Percentiles rank a stretch among this genome's conserved stretches.
Evolutionary conservation across 2,329 filamentous ascomycete species (phyloP).

Genomic region (Fusarium nodosum): DNA sequence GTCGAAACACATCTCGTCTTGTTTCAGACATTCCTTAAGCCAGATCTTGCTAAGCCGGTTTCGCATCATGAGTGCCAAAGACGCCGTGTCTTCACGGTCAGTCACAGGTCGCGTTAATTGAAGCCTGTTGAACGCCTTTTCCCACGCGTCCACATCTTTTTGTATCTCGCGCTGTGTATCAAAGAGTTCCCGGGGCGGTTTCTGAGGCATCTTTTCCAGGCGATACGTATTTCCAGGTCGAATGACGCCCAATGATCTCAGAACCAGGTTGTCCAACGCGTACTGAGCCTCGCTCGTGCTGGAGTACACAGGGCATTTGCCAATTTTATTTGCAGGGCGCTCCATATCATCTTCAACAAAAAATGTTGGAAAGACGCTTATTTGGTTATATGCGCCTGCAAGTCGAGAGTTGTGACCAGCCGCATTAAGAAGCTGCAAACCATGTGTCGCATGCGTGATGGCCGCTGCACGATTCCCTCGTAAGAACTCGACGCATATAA

Average conservation of each 20-base stretch:
- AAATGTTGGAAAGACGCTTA: slow-evolving; percentile 58
- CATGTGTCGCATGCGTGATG: slow-evolving; percentile 56
- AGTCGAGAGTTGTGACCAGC: slow-evolving; percentile 49
- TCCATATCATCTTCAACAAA: slow-evolving; percentile 46
- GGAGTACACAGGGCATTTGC: slow-evolving; percentile 17
- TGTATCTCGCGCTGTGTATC: slow-evolving; percentile 44
- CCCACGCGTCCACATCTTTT: slow-evolving; percentile 51
- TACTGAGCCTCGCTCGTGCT: slow-evolving; percentile 49
- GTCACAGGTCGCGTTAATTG: not conserved
- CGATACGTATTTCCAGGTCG: slow-evolving; percentile 50
- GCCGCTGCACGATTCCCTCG: slow-evolving; percentile 55
- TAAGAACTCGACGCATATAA: slow-evolving; percentile 61
- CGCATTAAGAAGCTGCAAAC: slow-evolving; percentile 54
- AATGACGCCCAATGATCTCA: slow-evolving; percentile 51
- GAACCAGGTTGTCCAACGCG: slow-evolving; percentile 49
- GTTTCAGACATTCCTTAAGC: slow-evolving; percentile 50
- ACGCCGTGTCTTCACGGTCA: slow-evolving; percentile 16
- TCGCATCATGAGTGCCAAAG: slow-evolving; percentile 50
- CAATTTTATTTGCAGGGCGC: not conserved
- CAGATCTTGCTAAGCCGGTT: slow-evolving; percentile 54
- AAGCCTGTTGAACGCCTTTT: slow-evolving; percentile 44
- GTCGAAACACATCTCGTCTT: slow-evolving; percentile 56
- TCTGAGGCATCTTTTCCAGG: slow-evolving; percentile 23
- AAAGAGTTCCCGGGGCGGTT: slow-evolving; percentile 32
- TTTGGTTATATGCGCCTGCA: slow-evolving; percentile 55